Conservation (phyloP, 1,139 yeast genomes). For the Yamadazyma jaroonii region DNA sequence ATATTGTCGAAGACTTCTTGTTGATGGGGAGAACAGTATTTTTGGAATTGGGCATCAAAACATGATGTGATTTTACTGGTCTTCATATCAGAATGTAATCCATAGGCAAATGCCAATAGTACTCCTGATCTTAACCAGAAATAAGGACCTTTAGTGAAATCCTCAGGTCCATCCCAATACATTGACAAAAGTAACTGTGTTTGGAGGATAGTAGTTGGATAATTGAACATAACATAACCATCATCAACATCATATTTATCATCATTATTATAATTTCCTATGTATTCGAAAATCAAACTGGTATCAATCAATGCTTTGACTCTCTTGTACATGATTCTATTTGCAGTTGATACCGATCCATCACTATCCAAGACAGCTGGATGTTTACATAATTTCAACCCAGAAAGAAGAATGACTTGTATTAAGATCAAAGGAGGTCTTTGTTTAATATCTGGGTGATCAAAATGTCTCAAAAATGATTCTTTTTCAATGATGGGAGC, state of each 20-base stretch:
- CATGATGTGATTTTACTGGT: conserved; percentile 19
- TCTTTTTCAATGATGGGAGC: conserved; percentile 65
- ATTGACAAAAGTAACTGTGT: conserved; percentile 60
- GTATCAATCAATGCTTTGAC: conserved; percentile 73
- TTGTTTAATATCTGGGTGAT: conserved; percentile 51
- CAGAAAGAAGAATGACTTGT: conserved; percentile 65
- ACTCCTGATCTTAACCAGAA: conserved; percentile 74
- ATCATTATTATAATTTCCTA: neutral
- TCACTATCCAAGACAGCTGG: conserved; percentile 52
- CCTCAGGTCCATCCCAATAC: conserved; percentile 78
- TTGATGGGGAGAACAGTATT: neutral
- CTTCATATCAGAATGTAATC: conserved; percentile 56
- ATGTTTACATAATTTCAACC: conserved; percentile 58
- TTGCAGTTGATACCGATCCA: conserved; percentile 53
- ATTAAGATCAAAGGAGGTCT: conserved; percentile 60
- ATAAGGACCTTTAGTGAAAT: conserved; percentile 63
- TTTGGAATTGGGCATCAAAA: neutral
- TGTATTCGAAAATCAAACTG: conserved; percentile 55
- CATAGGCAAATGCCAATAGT: conserved; percentile 70
- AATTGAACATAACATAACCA: conserved; percentile 13
- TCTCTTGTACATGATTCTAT: conserved; percentile 63
- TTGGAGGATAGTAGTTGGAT: conserved; percentile 58
- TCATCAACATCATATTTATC: conserved; percentile 6
- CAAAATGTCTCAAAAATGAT: conserved; percentile 51
- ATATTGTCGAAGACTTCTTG: conserved; percentile 11